Conservation (phyloP, 163 green algal genomes). For the Chloromonas sp. region DNA sequence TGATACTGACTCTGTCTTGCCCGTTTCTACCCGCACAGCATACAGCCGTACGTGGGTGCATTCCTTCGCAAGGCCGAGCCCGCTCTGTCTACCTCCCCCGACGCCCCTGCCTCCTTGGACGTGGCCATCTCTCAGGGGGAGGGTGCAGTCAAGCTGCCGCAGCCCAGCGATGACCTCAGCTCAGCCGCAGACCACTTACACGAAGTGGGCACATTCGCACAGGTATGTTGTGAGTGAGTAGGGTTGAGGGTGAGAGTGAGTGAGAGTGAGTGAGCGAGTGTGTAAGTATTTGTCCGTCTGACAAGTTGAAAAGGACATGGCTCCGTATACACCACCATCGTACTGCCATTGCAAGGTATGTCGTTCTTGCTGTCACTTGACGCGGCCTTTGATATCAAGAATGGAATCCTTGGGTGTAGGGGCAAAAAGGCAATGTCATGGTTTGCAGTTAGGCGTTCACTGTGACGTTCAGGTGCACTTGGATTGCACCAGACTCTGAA, state of each 20-base stretch:
- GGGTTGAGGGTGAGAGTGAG: not conserved
- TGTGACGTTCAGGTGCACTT: too few relatives aligned
- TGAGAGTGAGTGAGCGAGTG: not conserved
- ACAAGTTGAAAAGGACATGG: not conserved
- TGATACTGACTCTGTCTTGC: too few relatives aligned
- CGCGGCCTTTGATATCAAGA: not conserved
- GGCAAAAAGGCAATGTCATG: too few relatives aligned
- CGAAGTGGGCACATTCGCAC: constrained; percentile 83
- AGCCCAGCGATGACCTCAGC: not conserved
- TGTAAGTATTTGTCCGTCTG: not conserved
- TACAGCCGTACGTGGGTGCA: constrained; percentile 83
- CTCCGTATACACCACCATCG: not conserved
- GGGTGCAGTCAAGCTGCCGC: not conserved
- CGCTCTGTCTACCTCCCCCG: not conserved
- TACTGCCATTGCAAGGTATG: not conserved
- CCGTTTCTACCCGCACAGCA: constrained; percentile 32
- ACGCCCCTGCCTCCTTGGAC: not conserved
- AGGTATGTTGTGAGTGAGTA: constrained; percentile 40
- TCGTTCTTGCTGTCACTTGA: not conserved
- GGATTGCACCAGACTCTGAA: too few relatives aligned
- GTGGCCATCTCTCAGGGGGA: not conserved
- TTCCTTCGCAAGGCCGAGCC: constrained; percentile 61
- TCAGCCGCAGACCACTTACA: constrained; percentile 46
- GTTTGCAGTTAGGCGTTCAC: too few relatives aligned
- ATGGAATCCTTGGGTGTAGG: too few relatives aligned